Conservation (phyloP, 805 yeast species). For the Hanseniaspora vineae region DNA sequence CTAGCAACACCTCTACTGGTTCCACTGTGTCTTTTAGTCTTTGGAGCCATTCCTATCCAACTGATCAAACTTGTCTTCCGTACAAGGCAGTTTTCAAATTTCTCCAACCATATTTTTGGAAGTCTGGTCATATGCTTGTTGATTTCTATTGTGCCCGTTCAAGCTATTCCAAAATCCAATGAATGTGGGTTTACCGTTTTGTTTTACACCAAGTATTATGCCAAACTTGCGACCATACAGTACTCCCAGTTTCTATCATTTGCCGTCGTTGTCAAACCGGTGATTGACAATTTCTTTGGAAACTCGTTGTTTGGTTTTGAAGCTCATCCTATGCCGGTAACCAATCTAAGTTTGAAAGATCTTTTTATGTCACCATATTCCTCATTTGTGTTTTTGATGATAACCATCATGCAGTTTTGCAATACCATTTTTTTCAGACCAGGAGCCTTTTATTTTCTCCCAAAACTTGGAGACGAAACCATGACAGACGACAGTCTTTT, state of each 20-base stretch:
- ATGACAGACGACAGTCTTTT: not conserved
- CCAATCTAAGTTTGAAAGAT: not conserved
- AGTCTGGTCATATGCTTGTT: no score
- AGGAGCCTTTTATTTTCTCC: not conserved
- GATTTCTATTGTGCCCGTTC: no score
- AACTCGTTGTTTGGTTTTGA: not conserved
- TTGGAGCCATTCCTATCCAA: not conserved
- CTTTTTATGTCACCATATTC: not conserved
- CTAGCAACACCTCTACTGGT: not conserved
- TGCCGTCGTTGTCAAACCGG: not conserved
- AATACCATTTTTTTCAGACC: not conserved
- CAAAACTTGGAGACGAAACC: not conserved
- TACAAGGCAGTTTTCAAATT: not conserved
- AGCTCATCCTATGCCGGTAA: not conserved
- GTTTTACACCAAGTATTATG: not conserved
- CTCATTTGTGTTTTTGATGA: not conserved
- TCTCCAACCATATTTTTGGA: not conserved
- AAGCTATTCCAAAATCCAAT: no score
- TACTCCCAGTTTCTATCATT: not conserved
- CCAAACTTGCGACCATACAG: not conserved
- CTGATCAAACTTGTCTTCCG: not conserved
- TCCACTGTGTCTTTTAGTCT: no score
- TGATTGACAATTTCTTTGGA: not conserved
- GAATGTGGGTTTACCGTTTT: no score
- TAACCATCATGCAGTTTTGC: not conserved